These are phyloP conservation scores for Orbilia javanica DNA, from an alignment of 2,329 filamentous ascomycete species.

Conservation along the genomic window DNA sequence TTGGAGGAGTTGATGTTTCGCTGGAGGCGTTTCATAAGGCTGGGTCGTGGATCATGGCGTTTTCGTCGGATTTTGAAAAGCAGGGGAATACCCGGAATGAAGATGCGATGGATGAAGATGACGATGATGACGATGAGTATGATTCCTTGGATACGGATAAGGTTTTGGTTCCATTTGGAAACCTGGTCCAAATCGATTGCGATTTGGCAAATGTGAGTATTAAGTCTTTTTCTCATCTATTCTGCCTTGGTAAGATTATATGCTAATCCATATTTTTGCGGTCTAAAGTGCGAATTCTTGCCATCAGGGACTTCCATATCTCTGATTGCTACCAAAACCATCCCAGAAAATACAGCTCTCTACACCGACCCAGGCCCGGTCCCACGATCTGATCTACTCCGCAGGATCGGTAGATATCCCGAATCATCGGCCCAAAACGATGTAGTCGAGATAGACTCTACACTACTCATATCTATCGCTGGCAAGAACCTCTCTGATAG, in stretches of 20 bases:
- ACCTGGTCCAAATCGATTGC: constrained; percentile 89
- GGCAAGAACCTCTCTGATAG: constrained; percentile 61
- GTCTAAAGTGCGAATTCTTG: constrained; percentile 40
- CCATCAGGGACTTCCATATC: constrained; percentile 72
- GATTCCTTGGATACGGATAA: constrained; percentile 71
- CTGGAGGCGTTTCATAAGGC: constrained; percentile 78
- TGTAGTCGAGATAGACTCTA: constrained; percentile 81
- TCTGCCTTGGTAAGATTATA: background rate
- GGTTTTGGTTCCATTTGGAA: constrained; percentile 91
- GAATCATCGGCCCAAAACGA: constrained; percentile 81
- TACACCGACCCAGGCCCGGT: constrained; percentile 91
- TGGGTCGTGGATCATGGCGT: constrained; percentile 91
- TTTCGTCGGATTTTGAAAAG: constrained; percentile 84
- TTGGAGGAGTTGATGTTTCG: constrained; percentile 68
- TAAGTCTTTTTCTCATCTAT: background rate
- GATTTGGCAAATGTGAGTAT: constrained; percentile 79
- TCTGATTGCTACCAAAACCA: constrained; percentile 78
- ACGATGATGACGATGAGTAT: constrained; percentile 75
- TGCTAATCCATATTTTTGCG: background rate
- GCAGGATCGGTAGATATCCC: constrained; percentile 90
- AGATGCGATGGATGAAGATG: constrained; percentile 71
- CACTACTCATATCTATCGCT: constrained; percentile 68
- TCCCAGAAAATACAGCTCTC: constrained; percentile 79
- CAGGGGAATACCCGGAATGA: constrained; percentile 64
- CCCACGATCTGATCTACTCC: constrained; percentile 82